Base-by-base conservation (phyloP, 371 early-diverging fungal genomes). In the Mycotypha africana region DNA sequence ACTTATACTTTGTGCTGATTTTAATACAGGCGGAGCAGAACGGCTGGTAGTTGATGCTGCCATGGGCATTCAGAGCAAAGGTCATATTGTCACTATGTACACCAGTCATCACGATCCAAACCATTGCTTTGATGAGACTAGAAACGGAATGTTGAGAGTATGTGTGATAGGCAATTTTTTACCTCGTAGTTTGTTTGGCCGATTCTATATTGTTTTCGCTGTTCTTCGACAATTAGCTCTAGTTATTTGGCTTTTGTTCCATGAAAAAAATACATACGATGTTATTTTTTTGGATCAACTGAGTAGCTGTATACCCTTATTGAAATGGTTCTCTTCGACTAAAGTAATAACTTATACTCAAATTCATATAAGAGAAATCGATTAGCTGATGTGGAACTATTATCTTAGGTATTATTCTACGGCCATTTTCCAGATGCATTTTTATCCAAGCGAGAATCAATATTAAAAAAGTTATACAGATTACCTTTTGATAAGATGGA, bases 371-470 rank as follows among this genome's bases (percentile, higher is more conserved):
- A n/a, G n/a, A n/a, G n/a, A n/a, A n/a, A n/a, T n/a, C 15, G 28
- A 24, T 23, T 7, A 34, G 1, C n/a, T 28, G 30, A 6, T 28
- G 30, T 16, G 41, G 35, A 11, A 14, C 15, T 12, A 25, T 17
- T 4, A 31, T 55, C 40, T 12, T 65, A 83, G 71, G 76, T 95
- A 8, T 63, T 96, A 23, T 97, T 96, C 67, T 97, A 97, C 60
- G 95, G 98, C 61, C 98, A 97, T 53, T 95, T 91, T 58, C 98
- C 98, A 0, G 98, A 97, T 56, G 85, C 89, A 56, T 74, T 93
- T 15, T 64, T 91, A 40, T 78, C 91, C 12, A 63, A 65, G 35
- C 80, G 88, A 3, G 74, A 78, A 21, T 74, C 84, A 3, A 21
- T 68, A 17, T 36, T 85, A n/a, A 88, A 88, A 58, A 59, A 60